phyloP scores from a whole-genome alignment of 768 basidiomycete genomes.

The Lactarius quietus region DNA sequence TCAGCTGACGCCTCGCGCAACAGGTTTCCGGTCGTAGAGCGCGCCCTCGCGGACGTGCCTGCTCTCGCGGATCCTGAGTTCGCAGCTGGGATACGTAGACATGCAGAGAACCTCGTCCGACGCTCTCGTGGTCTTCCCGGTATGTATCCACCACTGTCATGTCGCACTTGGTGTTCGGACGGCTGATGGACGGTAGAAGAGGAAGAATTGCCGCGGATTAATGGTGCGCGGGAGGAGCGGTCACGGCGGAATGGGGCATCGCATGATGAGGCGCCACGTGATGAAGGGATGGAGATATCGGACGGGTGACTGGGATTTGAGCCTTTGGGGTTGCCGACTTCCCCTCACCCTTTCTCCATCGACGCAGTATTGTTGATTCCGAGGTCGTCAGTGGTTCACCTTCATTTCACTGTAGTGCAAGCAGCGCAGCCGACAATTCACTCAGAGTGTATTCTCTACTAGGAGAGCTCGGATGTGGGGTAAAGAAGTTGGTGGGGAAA shows the following conservation, averaged over 20 bases:
- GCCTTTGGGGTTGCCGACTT: not conserved
- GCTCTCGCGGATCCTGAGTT: slow-evolving; percentile 20
- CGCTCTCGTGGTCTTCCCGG: slow-evolving; percentile 12
- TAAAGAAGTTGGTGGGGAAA: no score
- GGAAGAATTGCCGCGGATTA: not conserved
- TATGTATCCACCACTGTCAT: not conserved
- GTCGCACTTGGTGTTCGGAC: not conserved
- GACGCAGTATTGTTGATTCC: no score
- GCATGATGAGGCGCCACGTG: not conserved
- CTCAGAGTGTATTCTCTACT: no score
- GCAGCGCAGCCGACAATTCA: no score
- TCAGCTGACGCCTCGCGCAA: no score
- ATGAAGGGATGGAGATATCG: slow-evolving; percentile 18
- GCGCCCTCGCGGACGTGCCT: slow-evolving; percentile 22
- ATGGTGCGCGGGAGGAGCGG: slow-evolving; percentile 1
- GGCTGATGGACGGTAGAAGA: not conserved
- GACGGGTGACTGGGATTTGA: not conserved
- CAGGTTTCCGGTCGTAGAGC: slow-evolving; percentile 23
- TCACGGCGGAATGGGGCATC: not conserved
- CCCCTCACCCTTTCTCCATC: no score
- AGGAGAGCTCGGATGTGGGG: no score
- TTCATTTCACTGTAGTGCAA: no score
- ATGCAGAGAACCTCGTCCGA: slow-evolving; percentile 12
- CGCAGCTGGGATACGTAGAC: slow-evolving; percentile 15
- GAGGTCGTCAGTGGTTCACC: no score